Evolutionary conservation across 768 basidiomycete genomes (phyloP).

Genomic region (Hericium coralloides): DNA sequence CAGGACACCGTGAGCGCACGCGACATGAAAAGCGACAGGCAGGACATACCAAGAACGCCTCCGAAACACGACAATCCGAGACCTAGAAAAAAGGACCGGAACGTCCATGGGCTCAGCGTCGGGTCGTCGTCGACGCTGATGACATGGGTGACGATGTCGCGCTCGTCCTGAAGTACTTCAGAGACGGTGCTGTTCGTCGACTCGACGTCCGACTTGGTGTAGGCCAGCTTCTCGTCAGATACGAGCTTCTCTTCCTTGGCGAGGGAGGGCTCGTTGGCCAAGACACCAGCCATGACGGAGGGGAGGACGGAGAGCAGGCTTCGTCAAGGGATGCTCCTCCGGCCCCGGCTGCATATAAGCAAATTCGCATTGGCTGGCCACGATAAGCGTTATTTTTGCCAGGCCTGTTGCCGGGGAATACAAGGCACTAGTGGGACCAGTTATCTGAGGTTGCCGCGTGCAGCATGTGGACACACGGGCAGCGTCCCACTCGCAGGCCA

Average conservation of each 20-base stretch:
- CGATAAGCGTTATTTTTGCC: neutral
- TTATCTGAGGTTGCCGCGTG: neutral
- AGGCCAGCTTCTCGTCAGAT: slow-evolving; percentile 24
- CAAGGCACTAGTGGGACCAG: neutral
- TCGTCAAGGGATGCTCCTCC: neutral
- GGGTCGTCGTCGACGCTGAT: slow-evolving; percentile 39
- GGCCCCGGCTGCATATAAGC: neutral
- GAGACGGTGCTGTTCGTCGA: slow-evolving; percentile 21
- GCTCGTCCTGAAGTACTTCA: slow-evolving; percentile 32
- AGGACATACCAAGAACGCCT: slow-evolving; percentile 34
- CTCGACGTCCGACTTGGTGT: slow-evolving; percentile 28
- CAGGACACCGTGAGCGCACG: neutral
- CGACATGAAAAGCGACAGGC: neutral
- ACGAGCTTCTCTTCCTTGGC: slow-evolving; percentile 1
- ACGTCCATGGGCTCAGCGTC: slow-evolving; percentile 35
- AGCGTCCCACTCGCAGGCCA: neutral
- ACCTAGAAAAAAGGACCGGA: slow-evolving; percentile 38
- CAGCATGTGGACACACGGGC: neutral
- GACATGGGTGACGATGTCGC: slow-evolving; percentile 38
- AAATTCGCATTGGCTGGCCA: neutral
- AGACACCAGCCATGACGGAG: neutral
- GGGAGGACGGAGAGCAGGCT: neutral
- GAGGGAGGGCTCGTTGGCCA: neutral
- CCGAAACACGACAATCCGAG: slow-evolving; percentile 40
- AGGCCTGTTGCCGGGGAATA: neutral